Base-by-base conservation (phyloP, 2,329 filamentous ascomycete species). In the Fonsecaea monophora region DNA sequence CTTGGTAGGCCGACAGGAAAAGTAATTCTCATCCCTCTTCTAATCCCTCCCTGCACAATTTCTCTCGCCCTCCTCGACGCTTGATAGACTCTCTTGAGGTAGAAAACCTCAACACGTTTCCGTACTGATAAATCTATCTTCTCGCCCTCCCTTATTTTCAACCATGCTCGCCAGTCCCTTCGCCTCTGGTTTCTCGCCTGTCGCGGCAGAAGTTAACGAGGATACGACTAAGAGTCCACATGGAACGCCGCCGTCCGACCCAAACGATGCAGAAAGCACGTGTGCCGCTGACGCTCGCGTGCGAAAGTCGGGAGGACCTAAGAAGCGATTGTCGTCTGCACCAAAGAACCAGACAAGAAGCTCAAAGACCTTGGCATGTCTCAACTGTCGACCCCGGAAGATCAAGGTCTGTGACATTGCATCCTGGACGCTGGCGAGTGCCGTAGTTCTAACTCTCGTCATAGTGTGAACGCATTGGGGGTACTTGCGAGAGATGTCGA, bases 301-400 rank as follows among this genome's bases (percentile, higher is more conserved):
- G 53, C 32, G 35, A 37, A 55, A 55, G n/a, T 15, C 53, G n/a
- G 35, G 35, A 55, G 53, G 35, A 12, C 13, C 13, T 13, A 55
- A 42, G 21, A 18, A 30, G 15, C 37, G 57, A 34, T 32, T 48
- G 8, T 42, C 57, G 40, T 60, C 38, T 5, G 40, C 40, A 15
- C 18, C 57, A 4, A 48, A 60, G 15, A n/a, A 38, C 9, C 57
- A 48, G 40, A n/a, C 38, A 15, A 45, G 59, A 40, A 53, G 45
- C 48, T 53, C 59, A 3, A 62, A 62, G 21, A 37, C 42, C 30
- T 53, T 62, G 15, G 62, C 62, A 58, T 64, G 62, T 37, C 62
- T 64, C 15, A 64, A 32, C 37, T 64, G 62, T 30, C 62, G 62
- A 10, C 62, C 62, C n/a, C 58, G 53, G 21, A 64, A 64, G 30